phyloP scores from a whole-genome alignment of 768 basidiomycete species.

The Dacryopinax spathularia region DNA sequence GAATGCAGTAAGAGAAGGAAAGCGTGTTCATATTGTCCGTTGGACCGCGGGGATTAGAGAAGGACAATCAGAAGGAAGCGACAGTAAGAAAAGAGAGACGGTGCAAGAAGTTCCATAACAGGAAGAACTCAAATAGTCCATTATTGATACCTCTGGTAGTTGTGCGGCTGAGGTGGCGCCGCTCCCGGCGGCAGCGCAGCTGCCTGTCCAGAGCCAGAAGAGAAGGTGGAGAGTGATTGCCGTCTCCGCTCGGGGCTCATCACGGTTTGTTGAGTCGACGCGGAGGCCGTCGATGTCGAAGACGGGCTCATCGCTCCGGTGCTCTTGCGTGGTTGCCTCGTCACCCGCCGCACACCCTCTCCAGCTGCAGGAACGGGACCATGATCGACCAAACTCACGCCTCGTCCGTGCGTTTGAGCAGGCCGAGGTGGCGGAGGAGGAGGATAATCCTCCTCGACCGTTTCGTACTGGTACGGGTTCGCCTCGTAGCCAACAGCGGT shows the following conservation, averaged over 20 bases:
- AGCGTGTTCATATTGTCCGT: slow-evolving; percentile 5
- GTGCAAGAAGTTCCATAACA: background rate
- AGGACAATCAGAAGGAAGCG: background rate
- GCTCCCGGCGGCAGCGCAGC: slow-evolving; percentile 2
- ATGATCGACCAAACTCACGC: slow-evolving; percentile 64
- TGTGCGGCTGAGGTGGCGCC: slow-evolving; percentile 7
- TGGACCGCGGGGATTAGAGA: background rate
- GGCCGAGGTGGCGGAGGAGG: slow-evolving; percentile 8
- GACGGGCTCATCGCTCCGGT: background rate
- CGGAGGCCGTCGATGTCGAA: background rate
- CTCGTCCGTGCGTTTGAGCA: slow-evolving; percentile 29
- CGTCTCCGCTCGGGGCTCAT: background rate
- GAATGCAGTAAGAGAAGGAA: background rate
- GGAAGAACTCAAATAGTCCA: background rate
- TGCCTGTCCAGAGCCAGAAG: background rate
- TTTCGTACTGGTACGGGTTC: slow-evolving; percentile 21
- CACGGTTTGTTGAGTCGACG: slow-evolving; percentile 2
- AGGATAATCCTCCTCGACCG: slow-evolving; percentile 23
- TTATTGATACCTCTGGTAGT: slow-evolving; percentile 1
- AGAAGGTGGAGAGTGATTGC: background rate
- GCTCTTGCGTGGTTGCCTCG: slow-evolving; percentile 34
- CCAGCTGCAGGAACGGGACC: slow-evolving; percentile 63
- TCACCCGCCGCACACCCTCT: slow-evolving; percentile 66
- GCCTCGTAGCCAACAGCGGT: slow-evolving; percentile 15
- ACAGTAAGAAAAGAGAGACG: background rate